These are phyloP conservation scores for Phaeosphaeriaceae sp. DNA, from an alignment of 2,329 filamentous ascomycete species.

Conservation along the genomic window DNA sequence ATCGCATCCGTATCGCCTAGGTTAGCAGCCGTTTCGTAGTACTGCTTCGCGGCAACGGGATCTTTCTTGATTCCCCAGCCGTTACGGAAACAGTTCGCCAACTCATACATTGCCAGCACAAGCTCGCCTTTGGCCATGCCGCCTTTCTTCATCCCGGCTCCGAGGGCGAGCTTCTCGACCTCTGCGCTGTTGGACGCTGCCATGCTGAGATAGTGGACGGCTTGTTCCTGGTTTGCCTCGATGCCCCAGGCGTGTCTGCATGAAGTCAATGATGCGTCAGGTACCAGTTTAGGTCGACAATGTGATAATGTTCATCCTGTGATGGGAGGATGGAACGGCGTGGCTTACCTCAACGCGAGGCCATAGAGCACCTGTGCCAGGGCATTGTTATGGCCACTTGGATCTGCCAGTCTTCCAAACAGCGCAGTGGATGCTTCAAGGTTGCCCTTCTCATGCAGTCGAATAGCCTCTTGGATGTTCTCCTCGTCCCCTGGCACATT, in stretches of 20 bases:
- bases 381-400: constrained; percentile 85
- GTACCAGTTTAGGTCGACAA: constrained; percentile 34
- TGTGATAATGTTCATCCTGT: constrained; percentile 15
- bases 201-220: constrained; percentile 83
- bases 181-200: constrained; percentile 90
- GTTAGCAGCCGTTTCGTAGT: constrained; percentile 97
- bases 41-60: constrained; percentile 82
- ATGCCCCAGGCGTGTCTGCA: constrained; percentile 92
- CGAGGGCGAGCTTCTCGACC: constrained; percentile 83
- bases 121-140: constrained; percentile 95
- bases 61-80: constrained; percentile 93
- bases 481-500: constrained; percentile 51
- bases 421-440: constrained; percentile 80
- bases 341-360: constrained; percentile 77
- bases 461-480: constrained; percentile 94
- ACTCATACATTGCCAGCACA: constrained; percentile 93
- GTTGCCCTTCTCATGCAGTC: constrained; percentile 84
- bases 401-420: constrained; percentile 84
- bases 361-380: constrained; percentile 96
- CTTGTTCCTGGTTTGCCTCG: constrained; percentile 71
- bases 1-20: constrained; percentile 96
- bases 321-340: neutral
- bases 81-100: constrained; percentile 90
- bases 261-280: constrained; percentile 25
- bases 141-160: constrained; percentile 89